These are phyloP conservation scores for Ajuga reptans DNA, from an alignment of 305 asterid genomes.

Conservation along the genomic window DNA sequence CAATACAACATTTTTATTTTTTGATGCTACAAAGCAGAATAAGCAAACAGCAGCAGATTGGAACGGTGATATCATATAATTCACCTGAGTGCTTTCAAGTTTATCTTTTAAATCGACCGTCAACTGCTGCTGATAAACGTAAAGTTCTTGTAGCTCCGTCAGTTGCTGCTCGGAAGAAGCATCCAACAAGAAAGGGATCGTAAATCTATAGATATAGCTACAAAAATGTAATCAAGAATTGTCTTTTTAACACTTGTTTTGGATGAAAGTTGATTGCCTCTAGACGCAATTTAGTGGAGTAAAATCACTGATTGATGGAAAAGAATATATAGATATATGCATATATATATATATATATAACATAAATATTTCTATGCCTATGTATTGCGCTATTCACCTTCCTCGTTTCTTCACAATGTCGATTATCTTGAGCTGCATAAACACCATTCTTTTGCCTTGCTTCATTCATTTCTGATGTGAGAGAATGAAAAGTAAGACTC, in stretches of 20 bases:
- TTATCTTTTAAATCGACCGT: constrained; percentile 32
- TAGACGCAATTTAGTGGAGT: neutral
- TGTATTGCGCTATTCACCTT: constrained; percentile 28
- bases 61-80: neutral
- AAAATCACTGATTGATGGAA: neutral
- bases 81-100: constrained; percentile 37
- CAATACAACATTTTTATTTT: neutral
- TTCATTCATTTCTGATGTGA: constrained; percentile 28
- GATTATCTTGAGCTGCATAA: constrained; percentile 22
- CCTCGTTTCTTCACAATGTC: constrained; percentile 27
- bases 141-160: constrained; percentile 39
- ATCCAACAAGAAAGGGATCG: neutral
- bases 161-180: constrained; percentile 32
- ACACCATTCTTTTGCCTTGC: constrained; percentile 28
- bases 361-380: neutral
- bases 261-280: neutral
- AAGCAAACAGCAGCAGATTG: neutral
- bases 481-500: constrained; percentile 7
- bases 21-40: neutral
- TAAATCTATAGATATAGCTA: neutral
- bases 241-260: constrained; percentile 2
- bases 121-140: constrained; percentile 35
- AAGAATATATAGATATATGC: neutral
- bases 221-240: neutral
- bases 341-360: too few relatives aligned